phyloP scores from a whole-genome alignment of 176 grass and related monocot genomes.

The Stipa capillata region DNA sequence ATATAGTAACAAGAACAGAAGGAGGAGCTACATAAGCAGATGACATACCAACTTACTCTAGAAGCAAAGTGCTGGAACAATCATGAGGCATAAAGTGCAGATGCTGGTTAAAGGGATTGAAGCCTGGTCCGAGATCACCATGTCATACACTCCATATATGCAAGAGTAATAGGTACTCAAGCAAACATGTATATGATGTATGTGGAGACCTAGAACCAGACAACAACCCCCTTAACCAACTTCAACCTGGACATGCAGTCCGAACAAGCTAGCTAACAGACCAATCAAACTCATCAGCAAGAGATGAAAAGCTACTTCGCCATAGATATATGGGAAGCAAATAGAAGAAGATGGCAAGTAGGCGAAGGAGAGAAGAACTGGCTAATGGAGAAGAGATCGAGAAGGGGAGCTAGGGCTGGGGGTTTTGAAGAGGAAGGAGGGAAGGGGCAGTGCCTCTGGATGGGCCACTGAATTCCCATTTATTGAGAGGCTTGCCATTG shows the following conservation, averaged over 20 bases:
- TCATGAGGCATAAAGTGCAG: background rate
- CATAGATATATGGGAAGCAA: background rate
- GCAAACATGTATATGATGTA: background rate
- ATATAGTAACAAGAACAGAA: too few species aligned
- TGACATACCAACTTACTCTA: background rate
- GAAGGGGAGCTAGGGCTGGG: background rate
- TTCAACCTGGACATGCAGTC: background rate
- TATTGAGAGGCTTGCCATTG: slow-evolving; percentile 22
- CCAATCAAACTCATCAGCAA: background rate
- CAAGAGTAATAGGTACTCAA: background rate
- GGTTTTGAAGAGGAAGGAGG: slow-evolving; percentile 18
- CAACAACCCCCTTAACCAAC: slow-evolving; percentile 36
- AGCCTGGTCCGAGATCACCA: slow-evolving; percentile 38
- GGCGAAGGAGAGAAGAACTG: background rate
- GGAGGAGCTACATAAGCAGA: background rate
- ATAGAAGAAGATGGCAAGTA: background rate
- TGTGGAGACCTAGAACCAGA: slow-evolving; percentile 30
- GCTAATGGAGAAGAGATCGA: background rate
- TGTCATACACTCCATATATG: background rate
- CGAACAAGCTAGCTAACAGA: too few species aligned
- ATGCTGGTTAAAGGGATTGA: slow-evolving; percentile 36
- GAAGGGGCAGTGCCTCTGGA: slow-evolving; percentile 13
- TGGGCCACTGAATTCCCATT: slow-evolving; percentile 42
- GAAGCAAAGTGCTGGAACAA: background rate
- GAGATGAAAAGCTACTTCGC: background rate